Percentiles rank a stretch among this genome's conserved stretches.
Conservation (phyloP, 2,329 filamentous ascomycete species). For the Dryadomyces quercus-mongolicae region DNA sequence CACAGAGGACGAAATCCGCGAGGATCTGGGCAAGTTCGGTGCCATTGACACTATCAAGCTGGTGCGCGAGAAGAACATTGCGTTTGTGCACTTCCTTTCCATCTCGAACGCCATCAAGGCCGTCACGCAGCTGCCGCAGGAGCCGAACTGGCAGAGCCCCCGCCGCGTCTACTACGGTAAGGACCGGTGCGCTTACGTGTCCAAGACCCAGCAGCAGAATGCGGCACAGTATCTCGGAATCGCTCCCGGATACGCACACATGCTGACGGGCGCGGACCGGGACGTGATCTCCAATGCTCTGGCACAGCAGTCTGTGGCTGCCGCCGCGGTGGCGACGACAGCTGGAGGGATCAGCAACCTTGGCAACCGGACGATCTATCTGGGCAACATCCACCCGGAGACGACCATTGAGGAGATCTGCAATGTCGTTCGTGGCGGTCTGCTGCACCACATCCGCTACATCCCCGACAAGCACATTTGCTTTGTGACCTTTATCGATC, state of each 20-base stretch:
- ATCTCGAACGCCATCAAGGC: conserved; percentile 98
- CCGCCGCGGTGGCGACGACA: conserved; percentile 89
- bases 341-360: conserved; percentile 96
- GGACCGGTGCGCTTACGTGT: conserved; percentile 95
- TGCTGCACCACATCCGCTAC: conserved; percentile 96
- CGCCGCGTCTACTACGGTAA: conserved; percentile 98
- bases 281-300: conserved; percentile 94
- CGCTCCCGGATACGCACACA: conserved; percentile 89
- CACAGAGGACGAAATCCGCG: conserved; percentile 80
- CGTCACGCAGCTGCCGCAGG: conserved; percentile 88
- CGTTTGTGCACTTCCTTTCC: conserved; percentile 93
- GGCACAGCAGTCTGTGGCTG: conserved; percentile 93
- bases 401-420: conserved; percentile 99
- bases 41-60: conserved; percentile 96
- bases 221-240: conserved; percentile 97
- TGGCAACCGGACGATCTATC: conserved; percentile 92
- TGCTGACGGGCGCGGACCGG: conserved; percentile 88
- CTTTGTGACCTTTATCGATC: conserved; percentile 98
- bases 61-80: conserved; percentile 94
- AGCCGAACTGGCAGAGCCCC: conserved; percentile 91
- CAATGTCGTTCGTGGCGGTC: conserved; percentile 90
- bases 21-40: conserved; percentile 92
- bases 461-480: conserved; percentile 99
- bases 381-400: conserved; percentile 97
- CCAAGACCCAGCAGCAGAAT: conserved; percentile 98